Percentiles rank a stretch among this genome's conserved stretches.
Conservation (phyloP, 2,329 filamentous ascomycete genomes). For the Aspergillus puulaauensis region DNA sequence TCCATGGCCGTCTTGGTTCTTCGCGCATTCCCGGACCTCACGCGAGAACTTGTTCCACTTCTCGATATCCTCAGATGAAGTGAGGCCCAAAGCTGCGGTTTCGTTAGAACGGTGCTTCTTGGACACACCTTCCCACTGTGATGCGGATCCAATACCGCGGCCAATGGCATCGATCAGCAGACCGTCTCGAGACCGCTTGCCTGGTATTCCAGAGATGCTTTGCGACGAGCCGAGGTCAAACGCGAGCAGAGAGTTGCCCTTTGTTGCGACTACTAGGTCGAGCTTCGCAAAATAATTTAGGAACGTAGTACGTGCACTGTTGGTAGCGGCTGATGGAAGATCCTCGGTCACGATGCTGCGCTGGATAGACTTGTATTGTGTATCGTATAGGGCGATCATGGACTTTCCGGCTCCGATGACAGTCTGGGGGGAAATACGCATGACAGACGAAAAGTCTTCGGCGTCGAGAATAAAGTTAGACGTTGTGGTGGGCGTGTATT, state of each 20-base stretch:
- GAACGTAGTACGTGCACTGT: constrained; percentile 33
- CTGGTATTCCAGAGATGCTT: constrained; percentile 25
- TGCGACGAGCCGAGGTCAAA: constrained; percentile 43
- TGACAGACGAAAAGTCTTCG: constrained; percentile 40
- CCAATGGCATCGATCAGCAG: constrained; percentile 45
- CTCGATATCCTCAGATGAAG: constrained; percentile 29
- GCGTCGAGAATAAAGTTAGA: constrained; percentile 39
- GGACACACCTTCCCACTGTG: constrained; percentile 28
- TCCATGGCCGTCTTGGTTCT: constrained; percentile 25
- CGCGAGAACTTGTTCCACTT: constrained; percentile 36
- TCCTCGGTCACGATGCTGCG: constrained; percentile 38
- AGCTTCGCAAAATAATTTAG: constrained; percentile 47
- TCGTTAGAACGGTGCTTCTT: constrained; percentile 32
- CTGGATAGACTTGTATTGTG: constrained; percentile 48
- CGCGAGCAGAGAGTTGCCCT: constrained; percentile 42
- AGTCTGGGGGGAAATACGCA: constrained; percentile 44
- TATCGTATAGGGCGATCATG: constrained; percentile 46
- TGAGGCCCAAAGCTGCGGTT: constrained; percentile 32
- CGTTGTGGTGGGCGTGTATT: constrained; percentile 39
- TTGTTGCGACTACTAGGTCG: constrained; percentile 42
- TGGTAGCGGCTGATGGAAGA: constrained; percentile 24
- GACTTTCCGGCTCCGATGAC: constrained; percentile 43
- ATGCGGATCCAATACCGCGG: constrained; percentile 37
- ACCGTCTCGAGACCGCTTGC: constrained; percentile 42
- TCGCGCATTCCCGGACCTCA: constrained; percentile 27